These are phyloP conservation scores for Chenopodium suecicum DNA, from an alignment of 148 eudicot species.

Conservation along the genomic window DNA sequence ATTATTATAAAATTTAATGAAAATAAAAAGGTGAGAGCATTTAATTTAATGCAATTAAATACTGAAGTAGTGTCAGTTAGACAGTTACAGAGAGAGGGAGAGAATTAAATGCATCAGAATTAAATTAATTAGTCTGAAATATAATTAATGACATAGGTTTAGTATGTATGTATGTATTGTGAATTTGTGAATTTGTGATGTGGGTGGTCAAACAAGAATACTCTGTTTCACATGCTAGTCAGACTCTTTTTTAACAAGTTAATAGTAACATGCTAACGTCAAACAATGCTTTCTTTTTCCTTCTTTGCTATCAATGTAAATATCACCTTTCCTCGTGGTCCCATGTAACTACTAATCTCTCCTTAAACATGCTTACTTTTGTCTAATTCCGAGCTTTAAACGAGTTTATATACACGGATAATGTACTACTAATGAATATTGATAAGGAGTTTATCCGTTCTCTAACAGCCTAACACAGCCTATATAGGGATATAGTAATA, in stretches of 20 bases:
- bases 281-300: not conserved
- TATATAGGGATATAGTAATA: too few relatives aligned
- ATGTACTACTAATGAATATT: too few relatives aligned
- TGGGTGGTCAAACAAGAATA: constrained; percentile 41
- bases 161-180: too few relatives aligned
- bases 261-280: not conserved
- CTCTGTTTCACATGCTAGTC: constrained; percentile 26
- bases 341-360: not conserved
- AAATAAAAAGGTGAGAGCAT: not conserved
- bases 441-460: too few relatives aligned
- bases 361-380: not conserved
- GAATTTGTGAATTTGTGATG: too few relatives aligned
- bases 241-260: constrained; percentile 15
- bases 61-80: constrained; percentile 4
- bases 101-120: constrained; percentile 11
- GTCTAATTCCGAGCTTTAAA: not conserved
- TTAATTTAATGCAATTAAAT: constrained; percentile 6
- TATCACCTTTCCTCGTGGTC: not conserved
- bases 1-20: not conserved
- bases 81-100: not conserved
- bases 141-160: too few relatives aligned
- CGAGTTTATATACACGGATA: too few relatives aligned
- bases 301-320: too few relatives aligned
- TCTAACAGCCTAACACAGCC: too few relatives aligned
- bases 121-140: constrained; percentile 3